Base-by-base conservation (phyloP, 495 filamentous ascomycete species). In the Filosporella fistucella region DNA sequence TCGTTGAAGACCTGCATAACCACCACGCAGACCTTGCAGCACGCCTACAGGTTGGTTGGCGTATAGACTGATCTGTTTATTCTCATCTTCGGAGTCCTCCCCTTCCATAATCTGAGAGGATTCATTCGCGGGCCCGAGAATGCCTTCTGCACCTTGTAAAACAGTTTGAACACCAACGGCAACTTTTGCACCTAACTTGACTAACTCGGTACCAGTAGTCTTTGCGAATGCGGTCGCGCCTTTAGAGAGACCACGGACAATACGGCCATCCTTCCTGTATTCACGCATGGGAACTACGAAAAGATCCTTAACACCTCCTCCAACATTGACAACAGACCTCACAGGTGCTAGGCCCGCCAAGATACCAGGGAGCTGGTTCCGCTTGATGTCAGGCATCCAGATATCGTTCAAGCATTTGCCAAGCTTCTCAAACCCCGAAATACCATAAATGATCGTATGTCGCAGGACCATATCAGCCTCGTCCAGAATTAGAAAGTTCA, bases 401-500 rank as follows among this genome's bases (percentile, higher is more conserved):
- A 95, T 87, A 58, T 95, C 89, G 61, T 96, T 96, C 12, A 99
- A 74, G 8, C 82, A 88, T 56, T 88, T 78, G 25, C 89, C 87
- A 20, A 99, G 75, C 45, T 83, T 84, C 54, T 95, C 88, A 54
- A 97, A 94, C 0, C 93, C 91, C 4, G 82, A 82, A 7, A 95
- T 79, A 33, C 94, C 94, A 57, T 96, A 96, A 20, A 96, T 79
- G 48, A 97, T 96, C 28, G 85, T 84, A 60, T 89, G 94, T 11
- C 85, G 78, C 35, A 99, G 74, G 1, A 88, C 78, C 77, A 99
- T 85, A 48, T 93, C 82, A 2, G 91, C 78, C 44, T 86, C 81
- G 49, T 99, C 91, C 11, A 99, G 79, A 33, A 93, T 87, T 54
- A 96, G 77, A 63, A 99, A 95, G 66, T 99, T 97, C 94, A 97